phyloP scores from a whole-genome alignment of 148 eudicot genomes.

The Rhododendron ovatum region DNA sequence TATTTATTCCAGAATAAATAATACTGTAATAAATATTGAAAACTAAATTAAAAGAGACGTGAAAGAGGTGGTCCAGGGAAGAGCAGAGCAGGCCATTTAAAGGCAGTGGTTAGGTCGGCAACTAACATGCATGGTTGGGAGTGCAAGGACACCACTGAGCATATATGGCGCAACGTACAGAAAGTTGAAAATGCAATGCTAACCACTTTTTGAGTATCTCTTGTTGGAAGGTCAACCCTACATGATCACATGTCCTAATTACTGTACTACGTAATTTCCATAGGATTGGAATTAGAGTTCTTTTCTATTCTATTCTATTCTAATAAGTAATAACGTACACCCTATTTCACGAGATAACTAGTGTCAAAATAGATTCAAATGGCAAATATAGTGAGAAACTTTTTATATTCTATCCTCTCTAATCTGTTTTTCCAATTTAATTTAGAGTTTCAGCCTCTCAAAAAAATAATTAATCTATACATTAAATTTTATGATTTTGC shows the following conservation, averaged over 20 bases:
- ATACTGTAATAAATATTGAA: not conserved
- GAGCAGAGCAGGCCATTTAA: constrained; percentile 7
- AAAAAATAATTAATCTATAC: too few relatives aligned
- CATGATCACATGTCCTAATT: not conserved
- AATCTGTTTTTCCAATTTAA: too few relatives aligned
- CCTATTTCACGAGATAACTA: too few relatives aligned
- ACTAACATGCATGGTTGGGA: not conserved
- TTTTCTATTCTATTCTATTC: not conserved
- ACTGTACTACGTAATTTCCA: too few relatives aligned
- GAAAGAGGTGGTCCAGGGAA: constrained; percentile 5
- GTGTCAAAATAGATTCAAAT: too few relatives aligned
- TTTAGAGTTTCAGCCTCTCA: not conserved
- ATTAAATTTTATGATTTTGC: too few relatives aligned
- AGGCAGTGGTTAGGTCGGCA: constrained; percentile 14
- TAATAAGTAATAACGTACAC: too few relatives aligned
- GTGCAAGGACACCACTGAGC: not conserved
- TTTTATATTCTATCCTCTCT: too few relatives aligned
- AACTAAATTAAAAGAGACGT: not conserved
- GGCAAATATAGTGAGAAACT: too few relatives aligned
- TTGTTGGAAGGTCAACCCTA: not conserved
- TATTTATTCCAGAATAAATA: too few relatives aligned
- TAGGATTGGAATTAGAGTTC: not conserved
- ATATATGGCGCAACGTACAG: not conserved
- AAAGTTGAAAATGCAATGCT: not conserved
- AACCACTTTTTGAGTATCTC: not conserved